Percentiles rank a stretch among this genome's conserved stretches.
These are phyloP conservation scores for Globisporangium echinulatum DNA, from an alignment of 352 stramenopile genomes.

Conservation along the genomic window DNA sequence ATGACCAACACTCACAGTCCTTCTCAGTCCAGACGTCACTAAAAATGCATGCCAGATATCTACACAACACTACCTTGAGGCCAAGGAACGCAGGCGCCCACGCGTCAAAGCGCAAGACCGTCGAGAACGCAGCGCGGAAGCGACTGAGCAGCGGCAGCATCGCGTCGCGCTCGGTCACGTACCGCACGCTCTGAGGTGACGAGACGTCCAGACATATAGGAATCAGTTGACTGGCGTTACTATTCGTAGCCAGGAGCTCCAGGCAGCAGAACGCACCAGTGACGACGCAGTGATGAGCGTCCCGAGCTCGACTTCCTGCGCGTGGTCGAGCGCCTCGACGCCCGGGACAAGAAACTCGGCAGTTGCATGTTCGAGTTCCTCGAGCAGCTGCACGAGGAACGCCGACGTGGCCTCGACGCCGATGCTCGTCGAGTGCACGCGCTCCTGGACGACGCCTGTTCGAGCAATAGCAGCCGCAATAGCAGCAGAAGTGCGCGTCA, in stretches of 20 bases:
- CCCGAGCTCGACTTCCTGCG: conserved; percentile 64
- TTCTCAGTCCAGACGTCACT: too few species aligned
- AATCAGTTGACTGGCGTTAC: too few species aligned
- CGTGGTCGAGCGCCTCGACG: conserved; percentile 19
- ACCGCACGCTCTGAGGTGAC: conserved; percentile 46
- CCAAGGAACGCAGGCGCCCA: conserved; percentile 39
- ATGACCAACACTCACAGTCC: too few species aligned
- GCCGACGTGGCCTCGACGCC: conserved; percentile 46
- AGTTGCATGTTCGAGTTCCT: conserved; percentile 55
- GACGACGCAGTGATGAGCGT: conserved; percentile 61
- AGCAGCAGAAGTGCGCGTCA: not conserved
- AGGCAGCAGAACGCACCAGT: conserved; percentile 20
- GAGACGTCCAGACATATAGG: too few species aligned
- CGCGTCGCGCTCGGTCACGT: conserved; percentile 61
- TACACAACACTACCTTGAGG: conserved; percentile 20
- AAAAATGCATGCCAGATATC: not conserved
- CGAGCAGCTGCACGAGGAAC: conserved; percentile 59
- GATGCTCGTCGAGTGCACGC: conserved; percentile 63
- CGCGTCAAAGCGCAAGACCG: conserved; percentile 40
- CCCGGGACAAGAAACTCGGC: conserved; percentile 23
- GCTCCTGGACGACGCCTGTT: conserved; percentile 65
- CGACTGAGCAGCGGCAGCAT: conserved; percentile 47
- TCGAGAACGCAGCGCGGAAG: conserved; percentile 44
- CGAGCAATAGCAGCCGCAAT: not conserved
- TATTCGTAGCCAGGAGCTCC: too few species aligned